Percentiles rank a stretch among this genome's conserved stretches.
These are phyloP conservation scores for Paramecium tetraurelia DNA, from an alignment of 73 alveolate genomes.

Conservation along the genomic window DNA sequence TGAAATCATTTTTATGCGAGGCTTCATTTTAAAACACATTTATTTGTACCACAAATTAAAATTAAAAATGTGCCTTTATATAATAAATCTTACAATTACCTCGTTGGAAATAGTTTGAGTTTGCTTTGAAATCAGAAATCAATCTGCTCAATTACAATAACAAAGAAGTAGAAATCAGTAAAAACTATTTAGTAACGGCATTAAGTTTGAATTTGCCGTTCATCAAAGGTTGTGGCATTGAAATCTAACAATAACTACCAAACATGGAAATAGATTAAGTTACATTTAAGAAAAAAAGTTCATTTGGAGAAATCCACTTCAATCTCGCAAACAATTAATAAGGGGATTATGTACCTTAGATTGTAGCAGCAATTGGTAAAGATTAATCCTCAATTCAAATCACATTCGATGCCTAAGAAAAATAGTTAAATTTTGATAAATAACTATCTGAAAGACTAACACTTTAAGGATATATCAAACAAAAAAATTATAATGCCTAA, in stretches of 20 bases:
- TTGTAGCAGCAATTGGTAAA: background rate
- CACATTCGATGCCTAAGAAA: background rate
- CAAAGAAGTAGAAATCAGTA: background rate
- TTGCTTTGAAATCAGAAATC: background rate
- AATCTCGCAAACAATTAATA: background rate
- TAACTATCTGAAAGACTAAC: background rate
- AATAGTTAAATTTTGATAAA: background rate
- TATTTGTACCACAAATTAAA: constrained; percentile 11
- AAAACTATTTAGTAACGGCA: background rate
- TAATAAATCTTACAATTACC: background rate
- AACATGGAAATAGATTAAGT: background rate
- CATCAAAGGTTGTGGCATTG: background rate
- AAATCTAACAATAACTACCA: background rate
- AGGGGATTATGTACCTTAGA: background rate
- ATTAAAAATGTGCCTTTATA: background rate
- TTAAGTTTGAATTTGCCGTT: background rate
- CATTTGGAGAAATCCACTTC: background rate
- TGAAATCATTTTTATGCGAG: background rate
- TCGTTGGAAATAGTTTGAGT: background rate
- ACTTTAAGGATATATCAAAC: background rate
- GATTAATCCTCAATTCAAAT: background rate
- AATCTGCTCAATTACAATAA: background rate
- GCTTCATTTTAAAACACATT: background rate
- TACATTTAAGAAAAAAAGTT: background rate
- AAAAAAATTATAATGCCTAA: background rate